A percentile compares a stretch with the other conserved stretches of the same genome.
Conservation (phyloP, 176 grass and related monocot genomes). For the Carex scoparia region DNA sequence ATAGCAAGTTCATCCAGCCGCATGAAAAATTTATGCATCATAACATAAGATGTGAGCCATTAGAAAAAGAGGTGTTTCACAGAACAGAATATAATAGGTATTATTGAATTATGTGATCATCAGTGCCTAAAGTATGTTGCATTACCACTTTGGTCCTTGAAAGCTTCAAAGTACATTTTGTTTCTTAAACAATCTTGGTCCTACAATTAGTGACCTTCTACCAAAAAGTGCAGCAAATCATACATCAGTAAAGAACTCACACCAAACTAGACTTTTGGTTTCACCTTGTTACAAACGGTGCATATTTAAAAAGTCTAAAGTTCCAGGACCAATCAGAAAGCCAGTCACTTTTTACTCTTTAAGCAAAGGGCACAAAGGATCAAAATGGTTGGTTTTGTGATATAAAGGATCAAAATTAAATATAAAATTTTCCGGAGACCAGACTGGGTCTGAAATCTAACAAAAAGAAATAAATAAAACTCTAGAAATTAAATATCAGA, state of each 20-base stretch:
- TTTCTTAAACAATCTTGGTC: neutral
- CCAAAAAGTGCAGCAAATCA: neutral
- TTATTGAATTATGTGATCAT: neutral
- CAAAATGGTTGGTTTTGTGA: neutral
- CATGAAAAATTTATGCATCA: neutral
- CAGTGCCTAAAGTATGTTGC: neutral
- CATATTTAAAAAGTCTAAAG: neutral
- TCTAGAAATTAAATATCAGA: neutral
- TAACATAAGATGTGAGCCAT: neutral
- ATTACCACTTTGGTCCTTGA: neutral
- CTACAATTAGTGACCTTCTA: neutral
- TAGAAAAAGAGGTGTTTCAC: neutral
- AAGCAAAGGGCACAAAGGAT: neutral
- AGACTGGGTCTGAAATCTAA: neutral
- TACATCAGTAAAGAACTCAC: neutral
- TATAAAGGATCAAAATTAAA: neutral
- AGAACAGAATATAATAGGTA: neutral
- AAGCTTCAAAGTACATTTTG: neutral
- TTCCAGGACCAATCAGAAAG: neutral
- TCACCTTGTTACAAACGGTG: neutral
- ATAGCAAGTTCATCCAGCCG: neutral
- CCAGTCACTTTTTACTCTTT: neutral
- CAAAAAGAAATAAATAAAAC: neutral
- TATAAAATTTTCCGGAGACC: neutral
- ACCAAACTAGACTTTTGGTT: neutral